A percentile compares a stretch with the other conserved stretches of the same genome.
Evolutionary conservation across 83 land plant species (phyloP).

Genomic region (Diphasiastrum complanatum): DNA sequence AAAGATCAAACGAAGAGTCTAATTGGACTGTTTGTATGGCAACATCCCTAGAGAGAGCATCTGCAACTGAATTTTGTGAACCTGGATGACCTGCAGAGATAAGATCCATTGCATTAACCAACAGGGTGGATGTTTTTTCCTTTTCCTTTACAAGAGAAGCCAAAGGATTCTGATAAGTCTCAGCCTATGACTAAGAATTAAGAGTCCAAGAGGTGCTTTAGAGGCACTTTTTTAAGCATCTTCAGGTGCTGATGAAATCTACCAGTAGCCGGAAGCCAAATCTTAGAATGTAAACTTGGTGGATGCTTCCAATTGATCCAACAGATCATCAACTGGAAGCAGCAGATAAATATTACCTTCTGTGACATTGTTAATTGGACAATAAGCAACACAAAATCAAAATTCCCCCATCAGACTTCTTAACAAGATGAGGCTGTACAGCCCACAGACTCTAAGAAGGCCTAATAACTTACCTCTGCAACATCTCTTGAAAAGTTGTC

Average conservation of each 20-base stretch:
- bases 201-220: no score
- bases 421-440: constrained; percentile 3
- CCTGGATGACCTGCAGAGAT: no score
- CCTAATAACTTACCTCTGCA: background rate
- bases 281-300: background rate
- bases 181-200: no score
- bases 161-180: no score
- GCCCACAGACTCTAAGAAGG: background rate
- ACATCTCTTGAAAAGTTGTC: background rate
- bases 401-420: background rate
- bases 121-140: no score
- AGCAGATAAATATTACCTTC: background rate
- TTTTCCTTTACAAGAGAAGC: no score
- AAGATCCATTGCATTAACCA: no score
- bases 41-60: no score
- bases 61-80: no score
- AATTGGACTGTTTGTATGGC: no score
- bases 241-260: background rate
- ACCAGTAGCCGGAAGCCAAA: constrained; percentile 8
- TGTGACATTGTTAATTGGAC: constrained; percentile 2
- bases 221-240: background rate
- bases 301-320: background rate
- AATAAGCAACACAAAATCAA: background rate
- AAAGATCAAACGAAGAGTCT: no score
- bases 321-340: constrained; percentile 5